A percentile compares a stretch with the other conserved stretches of the same genome.
These are phyloP conservation scores for Spirogloea muscicola DNA, from an alignment of 139 green algal species.

Conservation along the genomic window DNA sequence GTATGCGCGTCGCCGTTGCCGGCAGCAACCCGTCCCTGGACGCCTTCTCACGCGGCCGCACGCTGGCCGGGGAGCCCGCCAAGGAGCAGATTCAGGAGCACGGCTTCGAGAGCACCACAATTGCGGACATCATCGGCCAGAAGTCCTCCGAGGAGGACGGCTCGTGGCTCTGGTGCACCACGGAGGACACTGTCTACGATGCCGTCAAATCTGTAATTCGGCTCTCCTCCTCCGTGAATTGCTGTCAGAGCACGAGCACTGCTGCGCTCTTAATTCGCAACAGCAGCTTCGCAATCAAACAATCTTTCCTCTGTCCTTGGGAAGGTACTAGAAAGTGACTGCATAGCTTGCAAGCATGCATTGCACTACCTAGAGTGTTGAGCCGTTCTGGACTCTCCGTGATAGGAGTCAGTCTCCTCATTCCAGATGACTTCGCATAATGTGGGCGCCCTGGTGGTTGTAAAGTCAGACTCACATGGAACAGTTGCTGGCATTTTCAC, in stretches of 20 bases:
- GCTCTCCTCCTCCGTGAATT: too few species aligned
- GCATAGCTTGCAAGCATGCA: too few species aligned
- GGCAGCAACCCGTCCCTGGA: too few species aligned
- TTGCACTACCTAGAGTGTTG: neutral
- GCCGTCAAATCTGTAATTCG: conserved; percentile 37
- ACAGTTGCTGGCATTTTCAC: conserved; percentile 37
- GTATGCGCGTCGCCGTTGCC: too few species aligned
- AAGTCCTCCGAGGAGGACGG: conserved; percentile 9
- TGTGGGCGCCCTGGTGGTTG: conserved; percentile 33
- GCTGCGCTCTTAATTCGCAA: too few species aligned
- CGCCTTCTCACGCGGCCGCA: too few species aligned
- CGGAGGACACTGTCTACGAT: conserved; percentile 41
- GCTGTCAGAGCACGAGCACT: too few species aligned
- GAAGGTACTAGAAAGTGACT: too few species aligned
- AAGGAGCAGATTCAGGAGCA: too few species aligned
- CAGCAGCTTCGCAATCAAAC: too few species aligned
- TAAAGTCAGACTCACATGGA: conserved; percentile 11
- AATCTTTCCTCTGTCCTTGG: too few species aligned
- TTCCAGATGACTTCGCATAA: conserved; percentile 44
- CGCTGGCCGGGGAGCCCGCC: too few species aligned
- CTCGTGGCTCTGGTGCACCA: conserved; percentile 37
- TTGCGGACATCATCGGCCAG: conserved; percentile 27
- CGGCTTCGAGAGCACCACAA: conserved; percentile 21
- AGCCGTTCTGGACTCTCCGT: neutral
- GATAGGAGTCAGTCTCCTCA: neutral